These are phyloP conservation scores for Annona cherimola DNA, from an alignment of 164 flowering plant genomes.

Conservation along the genomic window DNA sequence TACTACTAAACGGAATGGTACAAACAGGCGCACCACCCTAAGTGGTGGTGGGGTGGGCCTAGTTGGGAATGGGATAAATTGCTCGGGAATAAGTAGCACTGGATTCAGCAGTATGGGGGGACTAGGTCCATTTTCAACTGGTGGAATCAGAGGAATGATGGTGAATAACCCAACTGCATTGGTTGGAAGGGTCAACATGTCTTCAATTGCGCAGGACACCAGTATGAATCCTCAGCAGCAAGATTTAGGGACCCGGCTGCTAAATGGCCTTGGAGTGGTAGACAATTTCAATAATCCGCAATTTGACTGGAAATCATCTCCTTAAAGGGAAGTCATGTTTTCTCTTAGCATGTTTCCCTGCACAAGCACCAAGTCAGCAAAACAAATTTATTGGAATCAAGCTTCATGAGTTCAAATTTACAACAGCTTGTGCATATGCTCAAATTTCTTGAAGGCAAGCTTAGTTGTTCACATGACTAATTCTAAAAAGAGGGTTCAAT, in stretches of 20 bases:
- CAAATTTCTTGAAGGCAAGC: no score
- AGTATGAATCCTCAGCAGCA: slow-evolving; percentile 58
- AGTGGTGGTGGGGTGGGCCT: slow-evolving; percentile 42
- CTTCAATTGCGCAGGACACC: slow-evolving; percentile 43
- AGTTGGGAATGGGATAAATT: slow-evolving; percentile 44
- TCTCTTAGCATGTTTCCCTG: background rate
- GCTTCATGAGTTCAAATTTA: no score
- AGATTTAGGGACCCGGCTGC: slow-evolving; percentile 65
- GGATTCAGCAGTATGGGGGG: slow-evolving; percentile 56
- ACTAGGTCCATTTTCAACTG: slow-evolving; percentile 44
- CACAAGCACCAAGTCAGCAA: no score
- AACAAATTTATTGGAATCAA: no score
- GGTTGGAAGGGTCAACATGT: slow-evolving; percentile 67
- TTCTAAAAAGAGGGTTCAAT: no score
- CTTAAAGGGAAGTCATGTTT: slow-evolving; percentile 21
- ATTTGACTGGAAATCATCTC: slow-evolving; percentile 82
- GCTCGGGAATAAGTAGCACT: slow-evolving; percentile 37
- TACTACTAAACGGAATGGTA: slow-evolving; percentile 58
- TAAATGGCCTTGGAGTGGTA: slow-evolving; percentile 67
- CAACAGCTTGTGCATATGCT: no score
- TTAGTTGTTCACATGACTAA: no score
- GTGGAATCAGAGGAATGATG: slow-evolving; percentile 63
- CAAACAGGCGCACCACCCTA: slow-evolving; percentile 29
- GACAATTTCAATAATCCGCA: slow-evolving; percentile 77
- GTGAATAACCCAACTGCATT: slow-evolving; percentile 46